Conservation (phyloP, 1,284 basidiomycete species). For the Ganoderma boninense region DNA sequence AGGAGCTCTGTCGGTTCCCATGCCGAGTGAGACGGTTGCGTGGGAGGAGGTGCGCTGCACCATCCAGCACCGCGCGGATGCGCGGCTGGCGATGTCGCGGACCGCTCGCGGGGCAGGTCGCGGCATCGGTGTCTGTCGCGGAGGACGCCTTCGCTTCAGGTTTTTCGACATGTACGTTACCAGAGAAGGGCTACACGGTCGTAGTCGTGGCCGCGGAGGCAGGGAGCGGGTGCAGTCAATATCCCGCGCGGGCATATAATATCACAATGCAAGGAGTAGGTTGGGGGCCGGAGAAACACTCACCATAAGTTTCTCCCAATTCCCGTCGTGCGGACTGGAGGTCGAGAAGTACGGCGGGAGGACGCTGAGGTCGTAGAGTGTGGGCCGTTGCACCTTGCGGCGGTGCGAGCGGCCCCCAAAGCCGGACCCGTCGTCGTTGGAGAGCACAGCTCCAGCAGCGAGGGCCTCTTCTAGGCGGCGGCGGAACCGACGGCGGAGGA, state of each 20-base stretch:
- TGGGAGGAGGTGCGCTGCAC: constrained; percentile 22
- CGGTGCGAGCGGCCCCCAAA: constrained; percentile 27
- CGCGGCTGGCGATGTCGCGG: constrained; percentile 6
- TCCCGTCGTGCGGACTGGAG: constrained; percentile 38
- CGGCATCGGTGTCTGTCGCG: constrained; percentile 12
- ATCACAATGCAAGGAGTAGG: neutral
- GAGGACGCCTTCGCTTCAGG: constrained; percentile 17
- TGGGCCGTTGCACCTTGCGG: constrained; percentile 56
- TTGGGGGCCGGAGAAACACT: constrained; percentile 26
- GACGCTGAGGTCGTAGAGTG: constrained; percentile 57
- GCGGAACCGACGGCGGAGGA: constrained; percentile 67
- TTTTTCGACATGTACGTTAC: constrained; percentile 25
- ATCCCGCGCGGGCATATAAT: constrained; percentile 2
- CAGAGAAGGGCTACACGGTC: constrained; percentile 35
- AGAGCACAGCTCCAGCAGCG: constrained; percentile 52
- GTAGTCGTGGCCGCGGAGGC: neutral
- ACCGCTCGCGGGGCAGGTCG: constrained; percentile 7
- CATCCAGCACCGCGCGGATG: constrained; percentile 23
- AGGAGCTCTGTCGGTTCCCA: constrained; percentile 13
- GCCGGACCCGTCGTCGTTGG: constrained; percentile 46
- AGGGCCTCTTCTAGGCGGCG: constrained; percentile 58
- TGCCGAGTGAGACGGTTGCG: constrained; percentile 24
- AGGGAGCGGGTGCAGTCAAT: neutral
- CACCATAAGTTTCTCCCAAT: constrained; percentile 62
- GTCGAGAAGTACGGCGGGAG: constrained; percentile 30